Conservation (phyloP, 371 early-diverging fungal species). For the Aphelidium insulamus region DNA sequence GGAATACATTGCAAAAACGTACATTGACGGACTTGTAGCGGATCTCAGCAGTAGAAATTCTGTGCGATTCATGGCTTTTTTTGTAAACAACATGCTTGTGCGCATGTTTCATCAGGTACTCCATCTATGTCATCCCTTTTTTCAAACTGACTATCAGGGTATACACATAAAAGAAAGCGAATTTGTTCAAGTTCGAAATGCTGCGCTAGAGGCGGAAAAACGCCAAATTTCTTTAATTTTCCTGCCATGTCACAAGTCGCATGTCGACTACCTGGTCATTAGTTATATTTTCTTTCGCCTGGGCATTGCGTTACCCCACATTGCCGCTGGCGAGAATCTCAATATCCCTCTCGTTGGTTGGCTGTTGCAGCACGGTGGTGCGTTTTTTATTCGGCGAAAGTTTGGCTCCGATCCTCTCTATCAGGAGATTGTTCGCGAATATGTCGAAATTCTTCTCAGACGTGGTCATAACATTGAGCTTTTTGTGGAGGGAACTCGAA, state of each 20-base stretch:
- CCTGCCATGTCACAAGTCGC: slow-evolving; percentile 70
- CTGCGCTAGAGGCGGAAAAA: slow-evolving; percentile 36
- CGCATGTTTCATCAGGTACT: slow-evolving; percentile 25
- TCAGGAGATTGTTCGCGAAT: slow-evolving; percentile 41
- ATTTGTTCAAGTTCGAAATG: slow-evolving; percentile 39
- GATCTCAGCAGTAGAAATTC: not conserved
- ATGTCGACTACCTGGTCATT: slow-evolving; percentile 71
- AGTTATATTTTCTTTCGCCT: slow-evolving; percentile 59
- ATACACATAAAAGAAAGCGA: slow-evolving; percentile 61
- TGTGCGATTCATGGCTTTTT: slow-evolving; percentile 35
- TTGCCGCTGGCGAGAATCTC: slow-evolving; percentile 73
- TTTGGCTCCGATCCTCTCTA: slow-evolving; percentile 63
- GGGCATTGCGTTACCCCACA: slow-evolving; percentile 60
- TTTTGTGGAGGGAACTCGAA: slow-evolving; percentile 70
- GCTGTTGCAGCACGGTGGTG: slow-evolving; percentile 41
- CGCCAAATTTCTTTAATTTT: slow-evolving; percentile 50
- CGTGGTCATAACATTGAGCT: slow-evolving; percentile 58
- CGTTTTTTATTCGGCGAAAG: slow-evolving; percentile 56
- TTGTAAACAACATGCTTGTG: slow-evolving; percentile 45
- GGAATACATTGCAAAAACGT: too few relatives aligned
- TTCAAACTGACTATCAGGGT: slow-evolving; percentile 34
- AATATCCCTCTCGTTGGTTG: slow-evolving; percentile 55
- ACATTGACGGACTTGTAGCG: not conserved
- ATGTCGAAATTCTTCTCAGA: slow-evolving; percentile 34
- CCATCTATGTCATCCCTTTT: not conserved